Percentiles rank a stretch among this genome's conserved stretches.
Evolutionary conservation across 495 filamentous ascomycete genomes (phyloP).

Genomic region (Durotheca rogersii): DNA sequence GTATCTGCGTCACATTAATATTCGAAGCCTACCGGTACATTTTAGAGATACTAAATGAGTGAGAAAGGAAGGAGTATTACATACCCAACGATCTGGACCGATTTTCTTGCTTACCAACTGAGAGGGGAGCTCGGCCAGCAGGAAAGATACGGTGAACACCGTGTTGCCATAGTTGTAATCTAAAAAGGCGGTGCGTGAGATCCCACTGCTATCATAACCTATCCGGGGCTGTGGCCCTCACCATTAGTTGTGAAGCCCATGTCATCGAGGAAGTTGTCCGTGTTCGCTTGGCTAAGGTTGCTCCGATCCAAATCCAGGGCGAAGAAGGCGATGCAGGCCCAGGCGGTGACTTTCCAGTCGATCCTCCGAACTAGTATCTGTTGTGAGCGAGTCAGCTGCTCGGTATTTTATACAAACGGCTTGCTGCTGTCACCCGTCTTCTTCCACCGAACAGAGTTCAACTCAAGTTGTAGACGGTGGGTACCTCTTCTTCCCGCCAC

Average conservation of each 20-base stretch:
- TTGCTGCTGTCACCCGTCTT: not conserved
- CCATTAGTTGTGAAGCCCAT: slow-evolving; percentile 41
- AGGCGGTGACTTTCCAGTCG: slow-evolving; percentile 29
- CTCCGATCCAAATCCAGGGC: slow-evolving; percentile 29
- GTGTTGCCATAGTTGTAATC: slow-evolving; percentile 78
- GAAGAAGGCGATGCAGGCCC: slow-evolving; percentile 29
- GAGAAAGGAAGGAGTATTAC: slow-evolving; percentile 80
- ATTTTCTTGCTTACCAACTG: slow-evolving; percentile 75
- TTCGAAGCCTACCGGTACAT: no score
- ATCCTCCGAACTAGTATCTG: slow-evolving; percentile 35
- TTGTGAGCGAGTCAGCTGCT: no score
- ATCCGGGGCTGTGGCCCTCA: not conserved
- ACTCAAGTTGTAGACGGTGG: not conserved
- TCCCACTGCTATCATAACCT: no score
- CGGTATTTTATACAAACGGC: not conserved
- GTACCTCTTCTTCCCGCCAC: slow-evolving; percentile 46
- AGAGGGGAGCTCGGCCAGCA: slow-evolving; percentile 72
- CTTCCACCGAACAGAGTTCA: no score
- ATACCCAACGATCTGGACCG: slow-evolving; percentile 86
- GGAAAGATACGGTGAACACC: slow-evolving; percentile 68
- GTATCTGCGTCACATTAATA: no score
- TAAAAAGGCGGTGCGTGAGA: no score
- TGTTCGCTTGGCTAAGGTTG: slow-evolving; percentile 39
- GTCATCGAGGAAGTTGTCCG: slow-evolving; percentile 43
- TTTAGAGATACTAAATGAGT: no score